These are phyloP conservation scores for Yamagishiella unicocca DNA, from an alignment of 139 green algal species.

Conservation along the genomic window DNA sequence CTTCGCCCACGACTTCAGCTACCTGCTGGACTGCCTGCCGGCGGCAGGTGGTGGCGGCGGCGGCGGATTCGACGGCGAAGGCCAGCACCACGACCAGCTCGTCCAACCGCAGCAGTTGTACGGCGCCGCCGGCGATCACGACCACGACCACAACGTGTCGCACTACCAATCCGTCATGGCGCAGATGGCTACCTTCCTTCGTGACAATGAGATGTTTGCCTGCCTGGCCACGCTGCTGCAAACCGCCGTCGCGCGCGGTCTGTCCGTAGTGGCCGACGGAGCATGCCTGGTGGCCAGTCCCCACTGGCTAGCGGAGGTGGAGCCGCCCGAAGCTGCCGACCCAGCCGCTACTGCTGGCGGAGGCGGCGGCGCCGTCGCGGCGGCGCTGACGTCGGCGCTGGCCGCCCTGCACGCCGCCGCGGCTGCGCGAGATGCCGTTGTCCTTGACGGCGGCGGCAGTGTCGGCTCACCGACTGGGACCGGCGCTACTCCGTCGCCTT, in stretches of 20 bases:
- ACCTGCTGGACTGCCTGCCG: constrained; percentile 42
- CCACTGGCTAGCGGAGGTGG: background rate
- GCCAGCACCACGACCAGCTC: background rate
- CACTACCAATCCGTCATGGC: constrained; percentile 36
- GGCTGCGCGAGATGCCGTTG: background rate
- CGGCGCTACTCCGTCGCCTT: no score
- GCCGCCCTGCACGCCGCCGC: background rate
- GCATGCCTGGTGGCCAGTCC: background rate
- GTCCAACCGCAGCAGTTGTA: background rate
- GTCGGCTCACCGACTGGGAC: no score
- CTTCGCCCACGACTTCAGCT: constrained; percentile 36
- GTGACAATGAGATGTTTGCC: constrained; percentile 46
- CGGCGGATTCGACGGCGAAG: no score
- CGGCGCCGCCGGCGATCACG: background rate
- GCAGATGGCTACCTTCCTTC: constrained; percentile 37
- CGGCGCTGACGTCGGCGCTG: background rate
- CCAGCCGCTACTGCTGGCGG: background rate
- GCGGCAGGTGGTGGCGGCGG: background rate
- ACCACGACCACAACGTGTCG: background rate
- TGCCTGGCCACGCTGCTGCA: constrained; percentile 43
- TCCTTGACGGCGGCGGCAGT: background rate
- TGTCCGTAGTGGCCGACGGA: background rate
- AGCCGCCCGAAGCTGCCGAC: background rate
- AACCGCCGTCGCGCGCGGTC: background rate
- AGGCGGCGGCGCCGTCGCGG: background rate